Evolutionary conservation across 108 stramenopile genomes (phyloP), one percentile per base, ranked within the genome.

Genomic region (Epithemia pelagica): DNA sequence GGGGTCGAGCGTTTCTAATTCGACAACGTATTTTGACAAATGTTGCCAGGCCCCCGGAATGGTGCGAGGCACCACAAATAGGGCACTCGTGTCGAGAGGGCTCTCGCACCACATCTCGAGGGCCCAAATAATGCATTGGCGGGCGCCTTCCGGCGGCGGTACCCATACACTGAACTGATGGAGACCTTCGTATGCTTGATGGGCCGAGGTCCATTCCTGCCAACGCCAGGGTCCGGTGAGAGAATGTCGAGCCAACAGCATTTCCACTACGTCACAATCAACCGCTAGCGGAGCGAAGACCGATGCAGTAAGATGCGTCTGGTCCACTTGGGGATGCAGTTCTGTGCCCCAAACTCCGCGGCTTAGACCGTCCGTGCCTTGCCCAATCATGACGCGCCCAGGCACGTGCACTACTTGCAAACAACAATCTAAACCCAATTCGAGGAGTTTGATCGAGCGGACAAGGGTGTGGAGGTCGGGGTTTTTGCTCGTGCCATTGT

Each of bases 311-410:
- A 46, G 37, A 5, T 46, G 37, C 15, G 5, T 5, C 15, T 46
- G 37, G 37, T 46, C 37, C 37, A 46, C 37, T 15, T 46, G 37
- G 37, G 5, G 56, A 21, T 57, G 56, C 21, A 51, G 37, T 23
- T 31, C 3, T 2, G 63, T 28, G 2, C 24, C 8, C 66, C 66
- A 66, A 2, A 66, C 15, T 3, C 64, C 65, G 1, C 71, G 64
- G 24, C 64, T 59, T 20, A 72, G 59, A 1, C 71, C 71, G 30
- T 72, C 71, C 19, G 71, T 72, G 27, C 71, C 66, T 30, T 72
- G 65, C 20, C 21, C 58, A 52, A 72, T 72, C 65, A 72, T 72
- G 1, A 54, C 28, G 19, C n/a, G 31, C 5, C 65, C 71, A 1
- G 71, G 56, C 15, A 65, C 55, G 29, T 72, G 71, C 1, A 72